Evolutionary conservation across 805 yeast genomes (phyloP).

Genomic region (Ogataea henricii): DNA sequence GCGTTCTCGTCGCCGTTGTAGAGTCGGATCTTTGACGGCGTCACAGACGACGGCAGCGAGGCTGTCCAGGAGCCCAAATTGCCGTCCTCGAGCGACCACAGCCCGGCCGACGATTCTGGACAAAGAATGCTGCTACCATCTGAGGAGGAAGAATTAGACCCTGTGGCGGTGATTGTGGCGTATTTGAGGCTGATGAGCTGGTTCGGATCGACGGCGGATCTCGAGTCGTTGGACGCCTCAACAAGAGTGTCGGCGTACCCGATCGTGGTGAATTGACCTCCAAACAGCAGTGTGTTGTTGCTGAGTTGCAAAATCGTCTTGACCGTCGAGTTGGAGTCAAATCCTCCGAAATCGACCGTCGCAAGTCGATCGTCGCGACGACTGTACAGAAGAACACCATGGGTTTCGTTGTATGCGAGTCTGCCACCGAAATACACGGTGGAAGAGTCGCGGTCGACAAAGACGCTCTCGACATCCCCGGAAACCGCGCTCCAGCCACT

Average conservation of each 20-base stretch:
- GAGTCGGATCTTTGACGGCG: constrained; percentile 73
- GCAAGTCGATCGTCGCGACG: not conserved
- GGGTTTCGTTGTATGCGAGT: constrained; percentile 49
- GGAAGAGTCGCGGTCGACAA: constrained; percentile 48
- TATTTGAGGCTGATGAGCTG: constrained; percentile 61
- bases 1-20: constrained; percentile 52
- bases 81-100: constrained; percentile 54
- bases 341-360: constrained; percentile 60
- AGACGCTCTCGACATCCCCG: constrained; percentile 47
- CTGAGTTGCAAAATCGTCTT: constrained; percentile 59
- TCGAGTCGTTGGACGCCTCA: constrained; percentile 27
- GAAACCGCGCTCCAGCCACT: constrained; percentile 31
- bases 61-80: constrained; percentile 69
- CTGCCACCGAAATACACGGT: constrained; percentile 81
- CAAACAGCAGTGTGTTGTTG: constrained; percentile 64
- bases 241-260: constrained; percentile 50
- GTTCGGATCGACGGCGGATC: constrained; percentile 49
- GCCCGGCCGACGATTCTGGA: constrained; percentile 44
- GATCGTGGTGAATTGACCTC: constrained; percentile 71
- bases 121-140: constrained; percentile 50
- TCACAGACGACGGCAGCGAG: constrained; percentile 52
- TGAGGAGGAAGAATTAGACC: constrained; percentile 37
- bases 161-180: constrained; percentile 54
- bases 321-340: constrained; percentile 58
- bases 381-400: constrained; percentile 64